phyloP scores from a whole-genome alignment of 2,329 filamentous ascomycete species.

The Magnaporthiopsis poae region DNA sequence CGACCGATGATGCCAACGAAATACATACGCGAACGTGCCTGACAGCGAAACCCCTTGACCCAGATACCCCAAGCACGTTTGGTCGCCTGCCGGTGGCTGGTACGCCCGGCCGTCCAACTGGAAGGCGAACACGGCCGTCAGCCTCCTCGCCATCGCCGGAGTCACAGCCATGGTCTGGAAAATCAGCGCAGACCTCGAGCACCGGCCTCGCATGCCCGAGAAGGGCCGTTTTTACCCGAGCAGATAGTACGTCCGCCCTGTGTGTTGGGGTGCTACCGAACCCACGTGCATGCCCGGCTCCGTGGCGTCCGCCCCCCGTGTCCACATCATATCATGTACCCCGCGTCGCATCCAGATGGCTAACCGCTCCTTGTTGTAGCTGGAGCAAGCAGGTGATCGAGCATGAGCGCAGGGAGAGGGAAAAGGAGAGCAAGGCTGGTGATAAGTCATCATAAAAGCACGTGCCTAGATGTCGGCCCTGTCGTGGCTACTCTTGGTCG shows the following conservation, averaged over 20 bases:
- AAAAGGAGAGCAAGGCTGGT: conserved; percentile 12
- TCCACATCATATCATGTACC: background rate
- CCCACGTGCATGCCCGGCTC: background rate
- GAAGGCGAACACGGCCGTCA: conserved; percentile 67
- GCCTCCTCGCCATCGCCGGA: conserved; percentile 38
- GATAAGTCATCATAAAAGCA: conserved; percentile 10
- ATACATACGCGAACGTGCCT: conserved; percentile 6
- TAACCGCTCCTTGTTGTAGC: conserved; percentile 17
- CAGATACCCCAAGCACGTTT: conserved; percentile 97
- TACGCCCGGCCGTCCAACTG: conserved; percentile 91
- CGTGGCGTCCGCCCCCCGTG: background rate
- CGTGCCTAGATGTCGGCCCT: too few species aligned
- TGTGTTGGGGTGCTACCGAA: background rate
- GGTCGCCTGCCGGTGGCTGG: conserved; percentile 97
- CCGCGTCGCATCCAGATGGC: conserved; percentile 1
- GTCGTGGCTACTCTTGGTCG: background rate
- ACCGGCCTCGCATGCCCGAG: conserved; percentile 69
- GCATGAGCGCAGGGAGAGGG: conserved; percentile 31
- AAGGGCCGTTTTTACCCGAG: conserved; percentile 72
- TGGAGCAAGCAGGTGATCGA: conserved; percentile 37
- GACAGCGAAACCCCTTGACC: conserved; percentile 9
- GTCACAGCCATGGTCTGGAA: conserved; percentile 58
- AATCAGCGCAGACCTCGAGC: conserved; percentile 63
- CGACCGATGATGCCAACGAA: background rate
- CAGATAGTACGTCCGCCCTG: conserved; percentile 57